Evolutionary conservation across 1,284 basidiomycete genomes (phyloP), one percentile per base, ranked within the genome.

Genomic region (Rhodotorula sp.): DNA sequence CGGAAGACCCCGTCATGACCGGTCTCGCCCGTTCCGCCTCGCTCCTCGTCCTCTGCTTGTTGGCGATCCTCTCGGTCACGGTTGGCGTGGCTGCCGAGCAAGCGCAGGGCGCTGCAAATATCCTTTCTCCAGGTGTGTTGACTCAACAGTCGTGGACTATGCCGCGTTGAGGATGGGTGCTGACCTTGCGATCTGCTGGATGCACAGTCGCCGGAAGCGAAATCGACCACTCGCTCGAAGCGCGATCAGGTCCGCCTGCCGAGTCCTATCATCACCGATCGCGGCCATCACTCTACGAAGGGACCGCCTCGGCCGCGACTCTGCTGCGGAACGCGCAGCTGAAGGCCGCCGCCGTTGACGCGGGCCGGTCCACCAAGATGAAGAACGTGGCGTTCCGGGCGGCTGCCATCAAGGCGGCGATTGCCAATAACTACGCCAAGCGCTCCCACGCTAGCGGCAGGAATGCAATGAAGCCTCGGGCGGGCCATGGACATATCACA

Each of bases 41-140:
- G 39, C 46, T 65, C 18, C 47, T 67, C 59, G 65, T 59, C 12
- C 21, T 67, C 46, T 56, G 51, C 59, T 39, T 60, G 52, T 46
- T 67, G 52, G 65, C 65, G 29, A 29, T 67, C 23, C 59, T 67
- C 16, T 56, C 65, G 5, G 8, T 58, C 58, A 43, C 58, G 21
- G 21, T 21, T 7, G 56, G 47, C 23, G 47, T 39, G 29, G 21
- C 59, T 21, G 46, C 46, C 8, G 14, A n/a, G 23, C 12, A 14
- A 26, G 14, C 26, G 3, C 26, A 31, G 26, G 15, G 15, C 16
- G 54, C 16, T 14, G n/a, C 14, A 2, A 16, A 26, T 2, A n/a
- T 10, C 18, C 54, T 15, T 29, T 29, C 26, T 29, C 26, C 26
- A 26, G 51, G 51, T 52, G 23, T 23, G 51, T 52, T 51, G 49